Percentiles rank a stretch among this genome's conserved stretches.
These are phyloP conservation scores for Fragilaria crotonensis DNA, from an alignment of 108 stramenopile genomes.

Conservation along the genomic window DNA sequence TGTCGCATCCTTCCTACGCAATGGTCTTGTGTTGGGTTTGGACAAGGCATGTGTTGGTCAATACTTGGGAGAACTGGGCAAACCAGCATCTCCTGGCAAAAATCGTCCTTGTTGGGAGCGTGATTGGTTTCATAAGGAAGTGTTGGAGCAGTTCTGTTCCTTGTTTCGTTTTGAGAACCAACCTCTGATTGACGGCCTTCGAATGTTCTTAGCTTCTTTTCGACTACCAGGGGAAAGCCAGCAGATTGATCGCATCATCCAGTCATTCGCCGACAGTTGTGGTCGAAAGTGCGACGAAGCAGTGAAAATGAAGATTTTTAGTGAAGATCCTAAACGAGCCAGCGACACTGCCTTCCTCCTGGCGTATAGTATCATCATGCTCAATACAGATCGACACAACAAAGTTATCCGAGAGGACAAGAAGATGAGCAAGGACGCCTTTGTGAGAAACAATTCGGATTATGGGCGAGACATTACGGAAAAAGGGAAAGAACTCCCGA, in stretches of 20 bases:
- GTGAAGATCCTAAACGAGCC: constrained; percentile 73
- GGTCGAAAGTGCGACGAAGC: constrained; percentile 75
- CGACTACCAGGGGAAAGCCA: constrained; percentile 93
- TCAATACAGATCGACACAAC: constrained; percentile 98
- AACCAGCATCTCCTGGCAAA: constrained; percentile 44
- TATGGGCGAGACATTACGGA: constrained; percentile 92
- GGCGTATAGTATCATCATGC: constrained; percentile 95
- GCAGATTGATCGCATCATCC: constrained; percentile 84
- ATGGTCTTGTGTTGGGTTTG: constrained; percentile 81
- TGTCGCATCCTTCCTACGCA: constrained; percentile 85
- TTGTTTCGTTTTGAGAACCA: constrained; percentile 86
- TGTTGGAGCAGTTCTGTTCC: constrained; percentile 58
- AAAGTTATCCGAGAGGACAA: constrained; percentile 90
- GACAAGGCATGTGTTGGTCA: constrained; percentile 83
- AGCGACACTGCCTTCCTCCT: constrained; percentile 91
- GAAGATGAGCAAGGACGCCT: constrained; percentile 87
- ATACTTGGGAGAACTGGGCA: constrained; percentile 87
- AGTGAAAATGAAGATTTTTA: constrained; percentile 47
- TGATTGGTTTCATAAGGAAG: constrained; percentile 86
- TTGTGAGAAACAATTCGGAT: constrained; percentile 86
- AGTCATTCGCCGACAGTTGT: constrained; percentile 85
- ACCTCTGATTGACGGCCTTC: constrained; percentile 73
- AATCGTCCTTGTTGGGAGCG: constrained; percentile 59
- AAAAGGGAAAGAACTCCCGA: constrained; percentile 69
- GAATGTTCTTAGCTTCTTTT: constrained; percentile 93